A percentile compares a stretch with the other conserved stretches of the same genome.
These are phyloP conservation scores for Kondoa malvinella DNA, from an alignment of 768 basidiomycete species.

Conservation along the genomic window DNA sequence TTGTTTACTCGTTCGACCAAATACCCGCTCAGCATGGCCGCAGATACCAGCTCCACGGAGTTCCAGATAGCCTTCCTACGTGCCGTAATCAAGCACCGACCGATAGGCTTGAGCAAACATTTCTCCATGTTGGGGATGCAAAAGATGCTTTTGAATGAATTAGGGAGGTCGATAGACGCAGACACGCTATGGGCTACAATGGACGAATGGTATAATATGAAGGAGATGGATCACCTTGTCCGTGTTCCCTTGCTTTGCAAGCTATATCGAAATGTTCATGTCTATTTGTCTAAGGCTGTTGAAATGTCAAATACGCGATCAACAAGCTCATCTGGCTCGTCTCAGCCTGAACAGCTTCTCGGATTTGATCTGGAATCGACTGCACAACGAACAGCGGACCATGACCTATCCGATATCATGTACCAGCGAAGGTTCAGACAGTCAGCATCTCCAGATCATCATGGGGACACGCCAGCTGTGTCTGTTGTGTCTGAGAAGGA, in stretches of 20 bases:
- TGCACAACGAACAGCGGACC: neutral
- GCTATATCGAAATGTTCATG: neutral
- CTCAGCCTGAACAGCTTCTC: neutral
- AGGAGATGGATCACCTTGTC: conserved; percentile 1
- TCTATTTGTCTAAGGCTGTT: neutral
- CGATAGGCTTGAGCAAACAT: neutral
- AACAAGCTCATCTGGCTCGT: neutral
- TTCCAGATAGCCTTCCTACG: conserved; percentile 4
- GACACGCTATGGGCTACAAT: neutral
- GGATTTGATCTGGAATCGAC: neutral
- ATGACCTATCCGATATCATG: neutral
- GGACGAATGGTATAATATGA: neutral
- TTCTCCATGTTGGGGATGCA: conserved; percentile 3
- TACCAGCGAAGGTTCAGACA: neutral
- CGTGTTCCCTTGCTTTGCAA: neutral
- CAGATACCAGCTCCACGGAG: neutral
- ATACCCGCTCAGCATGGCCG: too few species aligned
- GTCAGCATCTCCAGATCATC: neutral
- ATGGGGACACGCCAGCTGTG: neutral
- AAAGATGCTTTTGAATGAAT: neutral
- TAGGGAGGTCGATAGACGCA: neutral
- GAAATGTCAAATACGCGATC: neutral
- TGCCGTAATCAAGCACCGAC: neutral
- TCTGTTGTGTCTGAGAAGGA: neutral
- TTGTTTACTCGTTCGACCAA: too few species aligned